Base-by-base conservation (phyloP, 495 filamentous ascomycete genomes). In the Haplographium delicatum region DNA sequence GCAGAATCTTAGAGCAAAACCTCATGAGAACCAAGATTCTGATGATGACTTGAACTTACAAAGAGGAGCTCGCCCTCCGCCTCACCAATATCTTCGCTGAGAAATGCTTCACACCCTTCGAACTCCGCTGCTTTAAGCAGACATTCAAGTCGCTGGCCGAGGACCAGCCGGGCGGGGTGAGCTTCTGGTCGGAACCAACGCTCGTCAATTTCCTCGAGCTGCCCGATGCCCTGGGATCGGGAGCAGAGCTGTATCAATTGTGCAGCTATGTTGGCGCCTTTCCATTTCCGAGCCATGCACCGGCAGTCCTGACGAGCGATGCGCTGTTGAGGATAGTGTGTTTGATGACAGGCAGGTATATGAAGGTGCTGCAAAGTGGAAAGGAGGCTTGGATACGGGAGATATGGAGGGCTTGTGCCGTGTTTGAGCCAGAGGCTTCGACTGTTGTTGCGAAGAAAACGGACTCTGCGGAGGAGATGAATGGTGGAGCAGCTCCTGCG, bases 251-350 rank as follows among this genome's bases (percentile, higher is more conserved):
- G 42, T 44, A 44, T 18, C 42, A 44, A 2, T 28, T 44, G 24
- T 44, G 42, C 42, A 44, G 42, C 42, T 28, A 44, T 44, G 10
- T 44, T n/a, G 42, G 42, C 42, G 42, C 42, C 13, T 44, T 44
- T 31, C 42, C 42, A 26, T 44, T 44, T 44, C 42, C 42, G 6
- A 44, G 42, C 42, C 42, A 44, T 44, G 42, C 42, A 2, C 42
- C 42, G 25, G 42, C 42, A 0, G 42, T 44, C 24, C 20, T 44
- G 24, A 44, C 42, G n/a, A 26, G 24, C 25, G 42, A 44, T 10
- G 42, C 42, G 5, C 42, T 44, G 25, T 44, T 44, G 24, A 44
- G 42, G n/a, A 28, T 44, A 28, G 24, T 44, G 19, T 44, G 42
- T 31, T 28, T 44, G 13, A 44, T 44, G 42, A 44, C 42, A 8